A percentile compares a stretch with the other conserved stretches of the same genome.
These are phyloP conservation scores for Pseudogymnoascus sp. DNA, from an alignment of 2,329 filamentous ascomycete genomes.

Conservation along the genomic window DNA sequence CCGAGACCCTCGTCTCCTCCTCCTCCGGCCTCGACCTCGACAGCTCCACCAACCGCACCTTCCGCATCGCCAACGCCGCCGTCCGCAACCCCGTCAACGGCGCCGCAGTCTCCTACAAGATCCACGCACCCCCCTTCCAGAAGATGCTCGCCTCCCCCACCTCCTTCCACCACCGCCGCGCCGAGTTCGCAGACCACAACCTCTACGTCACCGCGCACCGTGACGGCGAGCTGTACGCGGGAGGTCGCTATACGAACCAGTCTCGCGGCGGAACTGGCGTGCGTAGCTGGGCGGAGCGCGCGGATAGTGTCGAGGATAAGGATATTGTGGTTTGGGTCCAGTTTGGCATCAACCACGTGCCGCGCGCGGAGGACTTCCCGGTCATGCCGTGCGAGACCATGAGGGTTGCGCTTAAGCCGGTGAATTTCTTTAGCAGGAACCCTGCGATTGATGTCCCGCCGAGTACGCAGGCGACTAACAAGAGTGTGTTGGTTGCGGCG, in stretches of 20 bases:
- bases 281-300: conserved; percentile 44
- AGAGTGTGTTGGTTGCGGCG: conserved; percentile 23
- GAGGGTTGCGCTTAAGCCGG: conserved; percentile 40
- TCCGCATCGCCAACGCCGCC: conserved; percentile 49
- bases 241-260: conserved; percentile 49
- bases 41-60: conserved; percentile 40
- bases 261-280: conserved; percentile 45
- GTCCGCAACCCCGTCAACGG: conserved; percentile 46
- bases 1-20: conserved; percentile 38
- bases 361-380: conserved; percentile 57
- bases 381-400: conserved; percentile 57
- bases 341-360: conserved; percentile 55
- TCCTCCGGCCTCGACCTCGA: conserved; percentile 41
- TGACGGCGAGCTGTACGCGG: conserved; percentile 44
- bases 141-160: conserved; percentile 44
- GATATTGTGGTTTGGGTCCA: conserved; percentile 52
- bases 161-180: conserved; percentile 40
- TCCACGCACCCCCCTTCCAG: conserved; percentile 48
- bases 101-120: conserved; percentile 47
- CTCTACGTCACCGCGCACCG: conserved; percentile 48
- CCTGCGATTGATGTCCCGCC: conserved; percentile 43
- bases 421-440: conserved; percentile 45
- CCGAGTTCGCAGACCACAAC: conserved; percentile 46
- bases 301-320: conserved; percentile 40
- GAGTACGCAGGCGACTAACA: conserved; percentile 36